phyloP scores from a whole-genome alignment of 2,329 filamentous ascomycete genomes.

The Aureobasidium sp. region DNA sequence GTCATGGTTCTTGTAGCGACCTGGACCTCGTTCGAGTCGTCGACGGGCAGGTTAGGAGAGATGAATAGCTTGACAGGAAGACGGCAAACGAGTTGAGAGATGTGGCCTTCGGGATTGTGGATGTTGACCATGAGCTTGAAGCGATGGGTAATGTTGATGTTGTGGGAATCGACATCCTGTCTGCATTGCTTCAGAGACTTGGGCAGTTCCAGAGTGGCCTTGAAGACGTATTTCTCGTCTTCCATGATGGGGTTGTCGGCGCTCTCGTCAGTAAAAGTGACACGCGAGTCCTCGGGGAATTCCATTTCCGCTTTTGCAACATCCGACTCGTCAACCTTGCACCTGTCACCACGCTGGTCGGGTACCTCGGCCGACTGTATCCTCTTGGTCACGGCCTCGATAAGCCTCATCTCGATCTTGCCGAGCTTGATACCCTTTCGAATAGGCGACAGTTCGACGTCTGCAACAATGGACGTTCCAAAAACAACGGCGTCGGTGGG shows the following conservation, averaged over 20 bases:
- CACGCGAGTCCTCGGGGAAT: slow-evolving; percentile 30
- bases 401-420: slow-evolving; percentile 70
- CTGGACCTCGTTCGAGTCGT: slow-evolving; percentile 74
- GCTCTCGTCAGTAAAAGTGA: slow-evolving; percentile 33
- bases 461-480: slow-evolving; percentile 74
- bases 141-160: slow-evolving; percentile 89
- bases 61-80: slow-evolving; percentile 91
- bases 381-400: slow-evolving; percentile 61
- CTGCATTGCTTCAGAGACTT: slow-evolving; percentile 76
- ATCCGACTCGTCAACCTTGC: slow-evolving; percentile 31
- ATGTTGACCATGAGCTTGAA: slow-evolving; percentile 85
- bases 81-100: slow-evolving; percentile 86
- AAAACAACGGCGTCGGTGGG: slow-evolving; percentile 93
- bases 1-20: slow-evolving; percentile 40
- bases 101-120: slow-evolving; percentile 89
- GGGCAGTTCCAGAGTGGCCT: slow-evolving; percentile 60
- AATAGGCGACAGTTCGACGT: slow-evolving; percentile 81
- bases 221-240: slow-evolving; percentile 55
- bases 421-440: slow-evolving; percentile 83
- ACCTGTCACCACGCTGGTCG: slow-evolving; percentile 27
- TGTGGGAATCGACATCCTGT: slow-evolving; percentile 81
- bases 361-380: slow-evolving; percentile 30
- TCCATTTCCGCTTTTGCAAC: slow-evolving; percentile 34
- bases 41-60: slow-evolving; percentile 83
- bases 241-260: slow-evolving; percentile 32